Evolutionary conservation across 1,284 basidiomycete species (phyloP), one percentile per base, ranked within the genome.

Genomic region (Takashimella koratensis): DNA sequence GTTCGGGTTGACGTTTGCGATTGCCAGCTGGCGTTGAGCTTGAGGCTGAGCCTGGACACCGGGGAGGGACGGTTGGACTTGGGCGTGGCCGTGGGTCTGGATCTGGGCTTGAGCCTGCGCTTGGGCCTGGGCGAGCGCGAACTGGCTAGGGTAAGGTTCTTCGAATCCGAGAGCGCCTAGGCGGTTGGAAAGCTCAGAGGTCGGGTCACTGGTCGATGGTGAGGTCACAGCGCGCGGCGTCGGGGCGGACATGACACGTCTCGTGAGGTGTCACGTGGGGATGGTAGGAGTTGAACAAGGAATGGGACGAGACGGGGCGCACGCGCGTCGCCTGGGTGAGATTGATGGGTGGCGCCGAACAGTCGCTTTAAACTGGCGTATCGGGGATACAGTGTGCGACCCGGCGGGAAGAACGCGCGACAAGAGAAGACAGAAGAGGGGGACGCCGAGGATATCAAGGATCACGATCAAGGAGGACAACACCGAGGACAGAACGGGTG

Each of bases 101-200:
- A 56, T 46, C 47, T 48, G 49, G 20, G 46, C 6, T 8, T 5
- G 24, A 27, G 56, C 49, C 30, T 52, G 47, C 45, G 56, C 39
- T 13, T 52, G 54, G 13, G 22, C 20, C 10, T 47, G 54, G 41
- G 40, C 26, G 12, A 48, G 39, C 54, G 54, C 56, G 49, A 48
- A 56, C 5, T 8, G 30, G 30, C 16, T 8, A 36, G 16, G 30
- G 30, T 16, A 36, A 36, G 30, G 30, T 8, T 36, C 30, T 36
- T 36, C 30, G 16, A 36, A 36, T 36, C 10, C 30, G 8, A 36
- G 30, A 8, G 30, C 10, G 30, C 30, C 30, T 8, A 36, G 30
- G 8, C 30, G 30, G 30, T 36, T 36, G 16, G 30, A 36, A 8
- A 16, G 16, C 16, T 36, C 30, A 8, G 30, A 36, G 16, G 30